Conservation (phyloP, 345 rosid species). For the Lepidium sativum region DNA sequence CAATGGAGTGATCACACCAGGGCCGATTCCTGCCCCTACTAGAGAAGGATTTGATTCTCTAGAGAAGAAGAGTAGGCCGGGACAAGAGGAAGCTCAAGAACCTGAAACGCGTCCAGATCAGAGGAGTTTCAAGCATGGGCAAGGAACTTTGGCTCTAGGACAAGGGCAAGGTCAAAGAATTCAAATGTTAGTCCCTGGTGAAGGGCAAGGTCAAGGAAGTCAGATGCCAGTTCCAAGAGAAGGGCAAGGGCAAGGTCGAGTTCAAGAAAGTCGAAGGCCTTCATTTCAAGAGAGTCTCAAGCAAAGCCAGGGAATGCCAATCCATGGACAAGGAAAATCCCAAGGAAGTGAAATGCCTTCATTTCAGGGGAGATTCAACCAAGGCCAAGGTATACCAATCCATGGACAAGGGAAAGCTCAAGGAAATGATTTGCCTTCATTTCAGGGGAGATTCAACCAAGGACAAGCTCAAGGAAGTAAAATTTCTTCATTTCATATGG, state of each 20-base stretch:
- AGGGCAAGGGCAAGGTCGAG: conserved; percentile 19
- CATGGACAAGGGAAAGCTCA: not conserved
- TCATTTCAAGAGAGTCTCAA: not conserved
- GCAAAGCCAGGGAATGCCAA: not conserved
- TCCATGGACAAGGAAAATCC: not conserved
- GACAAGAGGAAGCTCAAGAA: conserved; percentile 25
- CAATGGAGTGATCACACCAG: conserved; percentile 68
- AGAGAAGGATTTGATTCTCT: conserved; percentile 31
- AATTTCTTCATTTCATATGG: not conserved
- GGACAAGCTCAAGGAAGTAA: not conserved
- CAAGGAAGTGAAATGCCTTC: not conserved
- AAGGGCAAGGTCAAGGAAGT: conserved; percentile 14
- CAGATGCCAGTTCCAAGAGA: not conserved
- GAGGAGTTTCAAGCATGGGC: not conserved
- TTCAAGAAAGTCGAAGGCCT: not conserved
- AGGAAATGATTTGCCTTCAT: not conserved
- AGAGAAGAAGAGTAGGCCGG: conserved; percentile 27
- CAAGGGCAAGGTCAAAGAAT: conserved; percentile 13
- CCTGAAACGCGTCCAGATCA: not conserved
- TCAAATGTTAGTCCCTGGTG: not conserved
- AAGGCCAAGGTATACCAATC: not conserved
- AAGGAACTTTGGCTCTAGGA: conserved; percentile 29
- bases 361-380: not conserved
- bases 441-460: not conserved
- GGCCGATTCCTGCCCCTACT: conserved; percentile 49